Base-by-base conservation (phyloP, 176 grass and related monocot species). In the Oryza punctata region DNA sequence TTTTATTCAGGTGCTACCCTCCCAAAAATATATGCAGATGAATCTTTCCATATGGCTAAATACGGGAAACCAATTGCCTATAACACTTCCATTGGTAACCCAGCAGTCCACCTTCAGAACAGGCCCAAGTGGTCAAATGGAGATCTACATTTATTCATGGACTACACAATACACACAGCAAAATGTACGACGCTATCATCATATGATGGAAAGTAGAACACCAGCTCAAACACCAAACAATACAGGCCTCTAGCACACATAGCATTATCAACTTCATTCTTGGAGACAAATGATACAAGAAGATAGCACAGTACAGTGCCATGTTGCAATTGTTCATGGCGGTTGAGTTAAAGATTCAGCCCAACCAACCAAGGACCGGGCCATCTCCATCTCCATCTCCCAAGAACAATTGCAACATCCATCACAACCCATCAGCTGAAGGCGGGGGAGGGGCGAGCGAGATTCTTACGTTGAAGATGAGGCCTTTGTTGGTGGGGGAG, bases 401-500 rank as follows among this genome's bases (percentile, higher is more conserved):
- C 65, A 25, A 60, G 25, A 68, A 35, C 38, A 67, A 64, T 24
- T 15, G 66, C 65, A 19, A 3, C 27, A 21, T 63, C 33, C 76
- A 29, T 29, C n/a, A 75, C 63, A 65, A 82, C 26, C 60, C 57
- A 52, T 50, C 28, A 40, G 49, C 9, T 14, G n/a, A 49, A 83
- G 50, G 44, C 5, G 18, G 24, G 33, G 1, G 1, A 1, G 2
- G 32, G 6, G 19, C 1, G 18, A 73, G 26, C 41, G 4, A 12
- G 4, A 12, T 59, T 77, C 65, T 85, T 87, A 87, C 82, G 33
- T 83, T 90, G 35, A 83, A 87, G 72, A 86, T 86, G 78, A 83
- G 78, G 35, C 74, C 79, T 47, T 86, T 89, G 83, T 88, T 81
- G 19, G 70, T 65, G 66, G 73, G 67, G 45, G 93, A 92, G 44